Evolutionary conservation across 805 yeast species (phyloP).

Genomic region (Candida patagonica): DNA sequence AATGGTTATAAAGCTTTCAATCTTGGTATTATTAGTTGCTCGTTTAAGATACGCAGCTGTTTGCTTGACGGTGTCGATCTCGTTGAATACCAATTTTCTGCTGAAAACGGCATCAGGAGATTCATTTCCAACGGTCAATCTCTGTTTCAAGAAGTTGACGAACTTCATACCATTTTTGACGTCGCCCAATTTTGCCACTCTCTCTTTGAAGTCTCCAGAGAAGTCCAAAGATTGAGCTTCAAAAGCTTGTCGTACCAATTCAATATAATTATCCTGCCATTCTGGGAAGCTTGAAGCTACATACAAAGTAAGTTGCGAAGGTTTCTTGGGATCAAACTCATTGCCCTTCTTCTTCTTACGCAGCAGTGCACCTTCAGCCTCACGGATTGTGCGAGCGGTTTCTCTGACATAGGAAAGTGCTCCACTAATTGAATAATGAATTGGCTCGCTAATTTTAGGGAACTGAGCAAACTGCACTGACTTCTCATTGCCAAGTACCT

Average conservation of each 20-base stretch:
- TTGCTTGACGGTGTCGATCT: conserved; percentile 50
- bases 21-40: conserved; percentile 51
- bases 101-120: conserved; percentile 74
- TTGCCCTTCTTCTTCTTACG: conserved; percentile 82
- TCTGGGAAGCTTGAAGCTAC: conserved; percentile 81
- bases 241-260: conserved; percentile 51
- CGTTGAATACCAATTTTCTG: conserved; percentile 79
- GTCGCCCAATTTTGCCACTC: conserved; percentile 42
- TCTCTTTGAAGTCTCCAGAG: conserved; percentile 30
- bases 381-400: conserved; percentile 78
- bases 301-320: conserved; percentile 63
- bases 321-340: conserved; percentile 65
- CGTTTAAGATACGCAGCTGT: conserved; percentile 49
- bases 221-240: conserved; percentile 24
- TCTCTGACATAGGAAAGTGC: conserved; percentile 73
- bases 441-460: conserved; percentile 68
- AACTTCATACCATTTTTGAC: conserved; percentile 99
- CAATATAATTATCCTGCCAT: conserved; percentile 77
- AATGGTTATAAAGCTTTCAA: conserved; percentile 51
- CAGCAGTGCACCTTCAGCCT: conserved; percentile 77
- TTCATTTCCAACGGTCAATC: conserved; percentile 40
- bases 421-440: conserved; percentile 51
- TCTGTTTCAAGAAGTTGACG: conserved; percentile 74
- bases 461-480: conserved; percentile 68
- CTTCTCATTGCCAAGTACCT: conserved; percentile 54